Base-by-base conservation (phyloP, 371 early-diverging fungal genomes). In the Mucor circinelloides region DNA sequence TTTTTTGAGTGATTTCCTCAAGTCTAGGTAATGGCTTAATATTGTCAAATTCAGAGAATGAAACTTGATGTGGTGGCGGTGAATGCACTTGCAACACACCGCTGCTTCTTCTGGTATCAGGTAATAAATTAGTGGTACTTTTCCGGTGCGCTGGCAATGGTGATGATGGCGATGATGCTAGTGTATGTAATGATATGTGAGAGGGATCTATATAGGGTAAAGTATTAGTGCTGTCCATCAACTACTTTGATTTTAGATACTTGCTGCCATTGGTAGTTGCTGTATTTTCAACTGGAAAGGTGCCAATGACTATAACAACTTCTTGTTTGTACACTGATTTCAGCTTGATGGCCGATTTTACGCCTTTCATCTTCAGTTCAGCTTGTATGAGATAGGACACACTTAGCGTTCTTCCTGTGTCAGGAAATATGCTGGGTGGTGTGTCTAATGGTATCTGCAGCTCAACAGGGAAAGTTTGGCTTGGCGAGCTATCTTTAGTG, bases 391-490 rank as follows among this genome's bases (percentile, higher is more conserved):
- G 3, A 50, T 71, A 71, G 5, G 67, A 64, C 3, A 71, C 38
- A 15, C 72, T 64, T n/a, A 71, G 19, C 17, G 59, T 60, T 30
- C 56, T 40, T 12, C 72, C 72, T 31, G 67, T 42, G 10, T 46
- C 36, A 25, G 72, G 72, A 50, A 71, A 68, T 27, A 71, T 30
- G 46, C 50, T 71, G 2, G 61, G 44, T n/a, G 68, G 67, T 32
- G 68, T 64, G 13, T 59, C 36, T 2, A 3, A 6, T 19, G 72
- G 72, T 17, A 71, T 59, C 7, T 36, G 44, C 30, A 71, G 38
- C n/a, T 31, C 19, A 3, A 67, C 17, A 8, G 25, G n/a, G 4
- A 27, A 23, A 6, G 40, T 31, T 28, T 59, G 60, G 9, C 25
- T 42, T 8, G 42, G 10, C 3, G 50, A 31, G 19, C 17, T 9